phyloP scores from a whole-genome alignment of 768 basidiomycete species.

The Paxillus ammoniavirescens region DNA sequence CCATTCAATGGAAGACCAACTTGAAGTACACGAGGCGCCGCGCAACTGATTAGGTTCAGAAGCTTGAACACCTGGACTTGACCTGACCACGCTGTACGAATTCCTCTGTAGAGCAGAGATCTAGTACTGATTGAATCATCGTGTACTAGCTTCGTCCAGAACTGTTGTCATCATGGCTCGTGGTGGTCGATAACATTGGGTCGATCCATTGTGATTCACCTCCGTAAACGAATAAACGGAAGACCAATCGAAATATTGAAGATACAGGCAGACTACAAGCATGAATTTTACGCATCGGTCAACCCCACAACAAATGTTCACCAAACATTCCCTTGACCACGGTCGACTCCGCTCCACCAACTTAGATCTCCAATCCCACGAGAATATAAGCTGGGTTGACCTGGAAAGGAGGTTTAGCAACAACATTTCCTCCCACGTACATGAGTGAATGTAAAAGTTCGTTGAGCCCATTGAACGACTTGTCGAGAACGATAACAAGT shows the following conservation, averaged over 20 bases:
- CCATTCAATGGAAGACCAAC: too few relatives aligned
- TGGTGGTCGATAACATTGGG: too few relatives aligned
- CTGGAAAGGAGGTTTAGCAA: constrained; percentile 77
- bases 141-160: too few relatives aligned
- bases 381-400: constrained; percentile 77
- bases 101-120: too few relatives aligned
- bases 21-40: too few relatives aligned
- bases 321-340: constrained; percentile 29
- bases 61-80: too few relatives aligned
- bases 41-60: too few relatives aligned
- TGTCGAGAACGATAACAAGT: constrained; percentile 33
- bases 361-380: constrained; percentile 80
- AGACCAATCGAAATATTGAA: neutral
- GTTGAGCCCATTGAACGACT: constrained; percentile 65
- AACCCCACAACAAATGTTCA: constrained; percentile 24
- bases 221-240: neutral
- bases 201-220: neutral
- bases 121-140: too few relatives aligned
- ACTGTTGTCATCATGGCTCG: too few relatives aligned
- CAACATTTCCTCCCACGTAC: constrained; percentile 87
- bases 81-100: too few relatives aligned
- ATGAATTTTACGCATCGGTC: constrained; percentile 12
- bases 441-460: constrained; percentile 84
- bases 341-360: neutral
- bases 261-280: neutral